Evolutionary conservation across 129 eudicot species (phyloP), one percentile per base, ranked within the genome.

Genomic region (Centella asiatica): DNA sequence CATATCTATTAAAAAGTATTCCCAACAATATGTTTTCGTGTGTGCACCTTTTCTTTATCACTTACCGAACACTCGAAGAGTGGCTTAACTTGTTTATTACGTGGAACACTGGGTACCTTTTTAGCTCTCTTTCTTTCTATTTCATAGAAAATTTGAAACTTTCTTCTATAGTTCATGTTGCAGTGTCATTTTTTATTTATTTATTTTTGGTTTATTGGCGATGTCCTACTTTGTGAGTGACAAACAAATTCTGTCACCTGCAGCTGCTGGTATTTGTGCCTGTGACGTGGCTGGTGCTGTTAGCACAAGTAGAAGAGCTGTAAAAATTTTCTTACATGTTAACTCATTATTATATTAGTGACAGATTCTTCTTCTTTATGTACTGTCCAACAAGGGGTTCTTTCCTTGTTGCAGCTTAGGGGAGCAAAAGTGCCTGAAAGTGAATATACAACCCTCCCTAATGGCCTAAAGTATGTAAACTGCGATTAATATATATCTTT

Each of bases 241-340:
- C 65, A 14, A 73, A 57, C 60, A 54, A 73, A 53, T 72, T 70
- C 37, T 71, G 34, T 47, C 20, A 68, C 62, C 31, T 50, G 45
- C 94, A 86, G 98, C 95, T 71, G 90, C 88, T 67, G 95, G 94
- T 67, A 47, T 92, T 59, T 80, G 76, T 67, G 42, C 77, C 50
- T 61, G 77, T 37, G 88, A 80, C 66, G 76, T 60, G 54, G 90
- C 98, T 59, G 72, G 49, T 33, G 95, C 95, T 62, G 95, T 62
- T 65, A 92, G 98, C 83, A 92, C 95, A 68, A 92, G 98, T 67
- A 84, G 86, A 82, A 80, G 98, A 84, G 98, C 98, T 79, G 98
- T 92, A 80, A 84, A 83, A 69, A 44, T 52, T 65, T 24, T 50
- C 15, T 59, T 42, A 17, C 45, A 44, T 37, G 29, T 65, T 52